These are phyloP conservation scores for Bipolaris bicolor DNA, from an alignment of 2,329 filamentous ascomycete genomes.

Conservation along the genomic window DNA sequence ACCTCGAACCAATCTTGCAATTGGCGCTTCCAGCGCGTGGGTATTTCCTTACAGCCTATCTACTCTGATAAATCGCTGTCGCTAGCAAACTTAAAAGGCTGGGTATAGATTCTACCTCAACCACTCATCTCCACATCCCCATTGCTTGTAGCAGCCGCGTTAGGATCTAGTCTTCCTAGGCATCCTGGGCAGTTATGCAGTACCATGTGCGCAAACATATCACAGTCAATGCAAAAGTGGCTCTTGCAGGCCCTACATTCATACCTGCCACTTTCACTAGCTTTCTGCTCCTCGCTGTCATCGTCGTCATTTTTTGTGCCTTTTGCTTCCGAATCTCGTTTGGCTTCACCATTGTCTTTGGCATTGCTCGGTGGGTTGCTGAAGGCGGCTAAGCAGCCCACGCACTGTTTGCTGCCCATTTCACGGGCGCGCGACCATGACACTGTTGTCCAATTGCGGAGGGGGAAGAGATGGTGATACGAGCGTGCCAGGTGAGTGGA, in stretches of 20 bases:
- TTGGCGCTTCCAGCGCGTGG: background rate
- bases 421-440: constrained; percentile 73
- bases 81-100: background rate
- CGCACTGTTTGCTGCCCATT: constrained; percentile 65
- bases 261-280: constrained; percentile 87
- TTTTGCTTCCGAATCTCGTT: constrained; percentile 22
- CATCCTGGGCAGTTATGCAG: constrained; percentile 97
- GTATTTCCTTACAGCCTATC: background rate
- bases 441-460: constrained; percentile 90
- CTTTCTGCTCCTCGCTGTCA: constrained; percentile 45
- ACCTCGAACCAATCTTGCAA: background rate
- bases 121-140: constrained; percentile 42
- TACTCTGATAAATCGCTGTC: background rate
- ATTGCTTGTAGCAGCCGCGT: constrained; percentile 19
- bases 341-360: constrained; percentile 15
- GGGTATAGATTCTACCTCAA: constrained; percentile 2
- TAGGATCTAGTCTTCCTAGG: constrained; percentile 53
- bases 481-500: constrained; percentile 66
- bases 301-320: constrained; percentile 30
- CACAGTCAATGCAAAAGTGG: constrained; percentile 98
- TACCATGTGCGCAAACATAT: constrained; percentile 92
- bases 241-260: constrained; percentile 84
- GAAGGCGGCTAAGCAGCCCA: constrained; percentile 77
- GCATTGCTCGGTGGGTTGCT: constrained; percentile 52
- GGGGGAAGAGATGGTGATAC: constrained; percentile 50